A percentile compares a stretch with the other conserved stretches of the same genome.
phyloP scores from a whole-genome alignment of 805 yeast genomes.

The Cyberlindnera lachancei region DNA sequence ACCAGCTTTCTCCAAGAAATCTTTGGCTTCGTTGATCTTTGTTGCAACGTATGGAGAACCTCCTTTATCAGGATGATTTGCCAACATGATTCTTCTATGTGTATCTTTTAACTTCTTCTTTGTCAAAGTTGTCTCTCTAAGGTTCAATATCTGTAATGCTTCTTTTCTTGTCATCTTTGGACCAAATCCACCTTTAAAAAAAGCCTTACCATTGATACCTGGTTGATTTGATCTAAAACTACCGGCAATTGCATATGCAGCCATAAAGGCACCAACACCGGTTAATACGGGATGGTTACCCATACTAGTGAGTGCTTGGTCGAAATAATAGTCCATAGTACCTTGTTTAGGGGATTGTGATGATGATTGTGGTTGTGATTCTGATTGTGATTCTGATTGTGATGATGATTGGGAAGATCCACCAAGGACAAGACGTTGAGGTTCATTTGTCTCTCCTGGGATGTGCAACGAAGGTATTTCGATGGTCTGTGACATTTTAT shows the following conservation, averaged over 20 bases:
- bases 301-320: slow-evolving; percentile 49
- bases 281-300: slow-evolving; percentile 73
- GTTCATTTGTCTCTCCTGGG: slow-evolving; percentile 39
- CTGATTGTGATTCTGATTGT: slow-evolving; percentile 14
- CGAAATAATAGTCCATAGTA: slow-evolving; percentile 55
- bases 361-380: slow-evolving; percentile 16
- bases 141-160: slow-evolving; percentile 75
- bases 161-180: slow-evolving; percentile 85
- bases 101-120: slow-evolving; percentile 65
- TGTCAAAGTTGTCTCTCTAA: slow-evolving; percentile 57
- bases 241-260: slow-evolving; percentile 61
- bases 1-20: slow-evolving; percentile 55
- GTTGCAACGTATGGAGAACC: slow-evolving; percentile 87
- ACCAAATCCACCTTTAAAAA: slow-evolving; percentile 84
- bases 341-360: slow-evolving; percentile 19
- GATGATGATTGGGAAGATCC: slow-evolving; percentile 13
- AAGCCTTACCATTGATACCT: slow-evolving; percentile 40
- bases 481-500: slow-evolving; percentile 29
- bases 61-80: slow-evolving; percentile 92
- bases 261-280: slow-evolving; percentile 59
- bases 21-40: slow-evolving; percentile 89
- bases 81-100: slow-evolving; percentile 78
- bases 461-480: slow-evolving; percentile 50
- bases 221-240: slow-evolving; percentile 41
- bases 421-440: slow-evolving; percentile 18